phyloP scores from a whole-genome alignment of 176 grass and related monocot species.

The Triticum urartu region DNA sequence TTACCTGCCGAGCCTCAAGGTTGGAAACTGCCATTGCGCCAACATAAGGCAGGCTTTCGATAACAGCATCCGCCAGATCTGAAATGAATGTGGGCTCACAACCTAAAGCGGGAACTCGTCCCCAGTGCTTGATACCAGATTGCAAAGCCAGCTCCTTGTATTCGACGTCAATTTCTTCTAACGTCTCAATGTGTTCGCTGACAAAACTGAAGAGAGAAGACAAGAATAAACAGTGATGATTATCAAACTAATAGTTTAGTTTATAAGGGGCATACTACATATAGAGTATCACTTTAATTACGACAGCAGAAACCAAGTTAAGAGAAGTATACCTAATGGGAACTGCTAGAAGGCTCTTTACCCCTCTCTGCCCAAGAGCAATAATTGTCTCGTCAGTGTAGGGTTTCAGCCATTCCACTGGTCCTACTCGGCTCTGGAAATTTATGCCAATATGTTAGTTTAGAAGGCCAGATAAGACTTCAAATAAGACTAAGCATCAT shows the following conservation, averaged over 20 bases:
- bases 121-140: constrained; percentile 93
- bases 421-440: constrained; percentile 86
- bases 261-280: neutral
- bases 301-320: neutral
- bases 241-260: neutral
- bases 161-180: constrained; percentile 99
- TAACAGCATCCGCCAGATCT: constrained; percentile 77
- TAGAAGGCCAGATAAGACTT: neutral
- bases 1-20: constrained; percentile 99
- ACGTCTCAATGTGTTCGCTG: constrained; percentile 98
- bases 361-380: constrained; percentile 74
- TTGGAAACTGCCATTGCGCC: constrained; percentile 98
- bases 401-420: constrained; percentile 94
- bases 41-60: constrained; percentile 96
- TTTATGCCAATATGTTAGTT: constrained; percentile 20
- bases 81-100: constrained; percentile 81
- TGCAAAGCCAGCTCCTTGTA: constrained; percentile 73
- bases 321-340: constrained; percentile 30
- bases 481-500: constrained; percentile 11
- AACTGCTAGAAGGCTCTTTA: constrained; percentile 87
- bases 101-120: constrained; percentile 79
- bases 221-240: constrained; percentile 9
- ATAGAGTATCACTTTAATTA: neutral
- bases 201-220: constrained; percentile 75
- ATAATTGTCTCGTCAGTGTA: constrained; percentile 99